Conservation (phyloP, 495 filamentous ascomycete genomes). For the Tuber melanosporum region DNA sequence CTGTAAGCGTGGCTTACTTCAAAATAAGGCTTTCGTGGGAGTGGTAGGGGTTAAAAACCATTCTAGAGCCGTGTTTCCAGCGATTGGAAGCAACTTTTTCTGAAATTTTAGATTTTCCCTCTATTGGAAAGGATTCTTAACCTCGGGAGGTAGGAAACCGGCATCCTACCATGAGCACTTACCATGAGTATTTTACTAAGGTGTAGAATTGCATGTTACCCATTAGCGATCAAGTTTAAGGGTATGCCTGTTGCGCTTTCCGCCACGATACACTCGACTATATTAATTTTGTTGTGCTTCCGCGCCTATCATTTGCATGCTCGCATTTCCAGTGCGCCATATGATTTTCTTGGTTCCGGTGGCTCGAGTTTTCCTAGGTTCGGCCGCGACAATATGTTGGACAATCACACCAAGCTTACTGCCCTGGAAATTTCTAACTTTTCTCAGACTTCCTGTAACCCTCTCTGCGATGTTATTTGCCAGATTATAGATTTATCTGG, state of each 20-base stretch:
- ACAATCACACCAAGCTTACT: neutral
- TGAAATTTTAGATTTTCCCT: neutral
- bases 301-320: neutral
- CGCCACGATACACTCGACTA: neutral
- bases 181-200: neutral
- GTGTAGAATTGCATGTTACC: neutral
- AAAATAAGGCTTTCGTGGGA: neutral
- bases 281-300: constrained; percentile 1
- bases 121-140: neutral
- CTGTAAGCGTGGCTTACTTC: neutral
- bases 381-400: neutral
- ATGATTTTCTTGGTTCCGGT: neutral
- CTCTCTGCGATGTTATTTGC: neutral
- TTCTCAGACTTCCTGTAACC: neutral
- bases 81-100: neutral
- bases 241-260: neutral
- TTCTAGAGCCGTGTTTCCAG: neutral
- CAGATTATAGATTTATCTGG: neutral
- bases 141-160: neutral
- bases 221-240: neutral
- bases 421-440: neutral
- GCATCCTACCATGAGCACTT: neutral
- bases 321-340: neutral
- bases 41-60: neutral
- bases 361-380: neutral